A percentile compares a stretch with the other conserved stretches of the same genome.
These are phyloP conservation scores for Candida loeiensis DNA, from an alignment of 805 yeast genomes.

Conservation along the genomic window DNA sequence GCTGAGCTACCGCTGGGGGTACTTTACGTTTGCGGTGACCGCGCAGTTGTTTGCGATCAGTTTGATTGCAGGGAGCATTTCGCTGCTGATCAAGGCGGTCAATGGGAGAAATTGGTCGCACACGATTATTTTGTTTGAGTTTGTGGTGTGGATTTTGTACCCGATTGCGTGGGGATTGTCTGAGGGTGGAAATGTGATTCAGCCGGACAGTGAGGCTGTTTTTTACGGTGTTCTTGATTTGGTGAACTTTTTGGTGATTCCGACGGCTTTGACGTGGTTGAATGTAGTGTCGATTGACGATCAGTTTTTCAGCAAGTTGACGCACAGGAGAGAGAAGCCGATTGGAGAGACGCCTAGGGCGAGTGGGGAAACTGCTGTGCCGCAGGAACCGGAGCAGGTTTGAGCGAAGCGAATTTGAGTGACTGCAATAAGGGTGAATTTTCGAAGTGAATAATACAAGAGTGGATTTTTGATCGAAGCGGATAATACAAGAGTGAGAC, in stretches of 20 bases:
- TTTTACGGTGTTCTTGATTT: conserved; percentile 60
- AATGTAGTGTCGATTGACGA: conserved; percentile 26
- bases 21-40: conserved; percentile 51
- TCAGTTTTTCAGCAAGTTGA: conserved; percentile 21
- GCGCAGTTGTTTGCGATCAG: conserved; percentile 40
- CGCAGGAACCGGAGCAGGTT: conserved; percentile 8
- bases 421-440: no score
- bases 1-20: conserved; percentile 67
- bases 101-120: conserved; percentile 8
- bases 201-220: conserved; percentile 55
- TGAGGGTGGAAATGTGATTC: conserved; percentile 62
- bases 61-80: conserved; percentile 21
- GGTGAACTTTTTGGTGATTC: conserved; percentile 40
- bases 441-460: no score
- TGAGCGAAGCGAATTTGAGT: no score
- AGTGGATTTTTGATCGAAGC: no score
- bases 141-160: conserved; percentile 47
- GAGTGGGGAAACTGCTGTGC: conserved; percentile 44
- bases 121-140: conserved; percentile 26
- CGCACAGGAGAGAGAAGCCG: conserved; percentile 19
- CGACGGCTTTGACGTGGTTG: conserved; percentile 32
- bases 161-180: conserved; percentile 50
- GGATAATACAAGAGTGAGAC: no score
- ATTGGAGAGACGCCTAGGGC: conserved; percentile 36
- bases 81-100: conserved; percentile 8